Evolutionary conservation across 495 filamentous ascomycete genomes (phyloP).

Genomic region (Immersiella caudata): DNA sequence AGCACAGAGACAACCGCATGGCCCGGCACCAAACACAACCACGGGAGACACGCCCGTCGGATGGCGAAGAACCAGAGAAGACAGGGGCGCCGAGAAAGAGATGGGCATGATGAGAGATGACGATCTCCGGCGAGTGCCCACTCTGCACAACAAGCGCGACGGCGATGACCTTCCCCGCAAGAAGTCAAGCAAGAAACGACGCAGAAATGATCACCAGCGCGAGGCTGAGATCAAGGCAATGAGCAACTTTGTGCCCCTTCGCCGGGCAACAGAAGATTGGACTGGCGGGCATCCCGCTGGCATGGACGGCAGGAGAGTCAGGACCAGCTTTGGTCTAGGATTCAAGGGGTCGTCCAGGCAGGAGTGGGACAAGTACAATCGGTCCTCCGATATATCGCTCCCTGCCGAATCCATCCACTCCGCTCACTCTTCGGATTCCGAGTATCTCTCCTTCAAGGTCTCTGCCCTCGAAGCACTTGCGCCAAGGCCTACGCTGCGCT

Average conservation of each 20-base stretch:
- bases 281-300: conserved; percentile 55
- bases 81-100: conserved; percentile 36
- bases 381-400: conserved; percentile 72
- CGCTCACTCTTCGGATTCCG: conserved; percentile 68
- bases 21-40: conserved; percentile 32
- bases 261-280: conserved; percentile 57
- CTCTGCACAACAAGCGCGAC: conserved; percentile 63
- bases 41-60: conserved; percentile 15
- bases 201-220: conserved; percentile 69
- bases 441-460: conserved; percentile 73
- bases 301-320: conserved; percentile 65
- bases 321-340: conserved; percentile 47
- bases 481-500: conserved; percentile 77
- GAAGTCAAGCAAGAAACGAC: conserved; percentile 75
- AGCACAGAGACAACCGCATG: conserved; percentile 36
- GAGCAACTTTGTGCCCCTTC: conserved; percentile 68
- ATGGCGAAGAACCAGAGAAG: conserved; percentile 24
- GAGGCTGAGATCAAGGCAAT: conserved; percentile 88
- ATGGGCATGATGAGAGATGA: conserved; percentile 42
- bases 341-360: conserved; percentile 26
- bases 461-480: conserved; percentile 73
- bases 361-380: conserved; percentile 62
- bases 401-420: conserved; percentile 75
- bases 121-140: conserved; percentile 60
- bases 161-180: conserved; percentile 63